phyloP scores from a whole-genome alignment of 2,329 filamentous ascomycete genomes.

The Parastagonospora avenae region DNA sequence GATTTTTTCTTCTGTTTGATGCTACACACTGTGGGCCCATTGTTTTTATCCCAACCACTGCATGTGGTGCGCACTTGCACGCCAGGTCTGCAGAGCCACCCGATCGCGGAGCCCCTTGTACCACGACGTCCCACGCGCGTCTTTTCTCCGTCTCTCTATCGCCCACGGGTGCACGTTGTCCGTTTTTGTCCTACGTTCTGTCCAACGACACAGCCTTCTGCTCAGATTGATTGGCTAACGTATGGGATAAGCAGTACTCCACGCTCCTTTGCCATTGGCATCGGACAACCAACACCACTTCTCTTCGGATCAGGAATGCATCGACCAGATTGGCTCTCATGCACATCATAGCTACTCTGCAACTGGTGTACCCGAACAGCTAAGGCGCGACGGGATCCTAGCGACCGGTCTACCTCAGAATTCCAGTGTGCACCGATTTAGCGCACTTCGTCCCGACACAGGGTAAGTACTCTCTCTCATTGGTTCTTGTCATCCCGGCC shows the following conservation, averaged over 20 bases:
- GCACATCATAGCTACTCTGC: constrained; percentile 53
- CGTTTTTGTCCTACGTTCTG: constrained; percentile 44
- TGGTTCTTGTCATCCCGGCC: constrained; percentile 40
- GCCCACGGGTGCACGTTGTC: constrained; percentile 44
- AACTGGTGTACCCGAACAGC: constrained; percentile 53
- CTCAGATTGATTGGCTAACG: constrained; percentile 49
- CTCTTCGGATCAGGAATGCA: constrained; percentile 53
- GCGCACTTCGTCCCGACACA: constrained; percentile 59
- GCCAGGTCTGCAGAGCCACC: constrained; percentile 31
- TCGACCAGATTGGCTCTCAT: constrained; percentile 52
- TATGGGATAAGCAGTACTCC: constrained; percentile 50
- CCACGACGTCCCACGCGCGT: constrained; percentile 40
- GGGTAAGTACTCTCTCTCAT: constrained; percentile 58
- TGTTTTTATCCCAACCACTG: constrained; percentile 34
- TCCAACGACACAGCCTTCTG: constrained; percentile 35
- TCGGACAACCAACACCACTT: constrained; percentile 47
- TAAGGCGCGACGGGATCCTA: constrained; percentile 57
- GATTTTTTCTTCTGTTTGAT: constrained; percentile 20
- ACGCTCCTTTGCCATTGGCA: constrained; percentile 49
- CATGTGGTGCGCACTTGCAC: constrained; percentile 41
- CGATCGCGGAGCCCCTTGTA: constrained; percentile 44
- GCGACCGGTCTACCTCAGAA: constrained; percentile 53
- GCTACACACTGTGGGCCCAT: constrained; percentile 39
- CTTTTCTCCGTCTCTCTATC: constrained; percentile 24
- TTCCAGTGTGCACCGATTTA: constrained; percentile 57